These are phyloP conservation scores for Sugiyamaella boreocaroliniensis DNA, from an alignment of 805 yeast species.

Conservation along the genomic window DNA sequence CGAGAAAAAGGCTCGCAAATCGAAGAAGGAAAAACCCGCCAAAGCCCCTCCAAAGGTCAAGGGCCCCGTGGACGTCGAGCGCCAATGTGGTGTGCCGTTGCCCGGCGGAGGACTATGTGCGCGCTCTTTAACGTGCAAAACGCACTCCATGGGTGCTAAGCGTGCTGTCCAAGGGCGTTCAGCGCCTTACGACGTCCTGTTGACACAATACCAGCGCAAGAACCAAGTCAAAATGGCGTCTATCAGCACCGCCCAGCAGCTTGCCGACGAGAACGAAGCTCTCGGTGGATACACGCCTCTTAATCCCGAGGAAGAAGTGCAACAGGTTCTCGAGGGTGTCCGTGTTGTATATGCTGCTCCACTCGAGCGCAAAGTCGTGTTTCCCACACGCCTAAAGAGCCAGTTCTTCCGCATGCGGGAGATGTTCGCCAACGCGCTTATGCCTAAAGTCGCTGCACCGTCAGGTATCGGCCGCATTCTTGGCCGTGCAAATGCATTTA, in stretches of 20 bases:
- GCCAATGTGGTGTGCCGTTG: constrained; percentile 92
- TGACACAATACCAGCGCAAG: constrained; percentile 84
- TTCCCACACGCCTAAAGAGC: constrained; percentile 65
- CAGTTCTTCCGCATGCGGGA: constrained; percentile 83
- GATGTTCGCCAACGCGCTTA: constrained; percentile 78
- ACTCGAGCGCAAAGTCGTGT: constrained; percentile 61
- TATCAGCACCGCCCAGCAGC: constrained; percentile 34
- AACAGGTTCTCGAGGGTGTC: constrained; percentile 84
- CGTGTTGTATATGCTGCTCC: constrained; percentile 50
- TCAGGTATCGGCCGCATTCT: constrained; percentile 69
- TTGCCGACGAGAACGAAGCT: constrained; percentile 31
- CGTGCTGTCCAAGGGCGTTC: constrained; percentile 91
- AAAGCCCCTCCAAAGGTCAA: constrained; percentile 44
- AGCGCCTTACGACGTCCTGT: constrained; percentile 80
- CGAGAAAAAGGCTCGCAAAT: constrained; percentile 11
- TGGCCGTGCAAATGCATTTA: constrained; percentile 72
- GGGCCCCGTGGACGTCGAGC: constrained; percentile 85
- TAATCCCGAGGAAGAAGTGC: constrained; percentile 90
- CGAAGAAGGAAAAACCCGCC: constrained; percentile 15
- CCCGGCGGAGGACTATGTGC: constrained; percentile 97
- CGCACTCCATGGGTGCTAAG: constrained; percentile 98
- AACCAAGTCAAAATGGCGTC: constrained; percentile 82
- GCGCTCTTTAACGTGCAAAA: constrained; percentile 90
- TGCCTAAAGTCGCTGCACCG: constrained; percentile 40
- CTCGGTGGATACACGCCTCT: constrained; percentile 35